These are phyloP conservation scores for Melanogaster broomeanus DNA, from an alignment of 768 basidiomycete genomes.

Conservation along the genomic window DNA sequence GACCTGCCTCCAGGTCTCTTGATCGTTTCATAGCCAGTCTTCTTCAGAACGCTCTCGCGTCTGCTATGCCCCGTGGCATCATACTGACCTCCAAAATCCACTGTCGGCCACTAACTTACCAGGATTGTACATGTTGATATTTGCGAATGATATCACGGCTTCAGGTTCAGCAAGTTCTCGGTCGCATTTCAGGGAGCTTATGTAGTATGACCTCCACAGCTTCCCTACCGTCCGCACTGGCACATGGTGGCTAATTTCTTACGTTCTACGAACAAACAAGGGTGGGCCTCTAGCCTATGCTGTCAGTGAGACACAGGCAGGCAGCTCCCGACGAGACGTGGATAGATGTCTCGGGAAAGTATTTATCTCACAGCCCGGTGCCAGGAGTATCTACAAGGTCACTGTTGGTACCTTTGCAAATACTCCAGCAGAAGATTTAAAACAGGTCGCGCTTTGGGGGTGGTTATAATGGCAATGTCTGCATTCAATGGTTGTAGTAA, in stretches of 20 bases:
- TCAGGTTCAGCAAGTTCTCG: not conserved
- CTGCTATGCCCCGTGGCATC: too few species aligned
- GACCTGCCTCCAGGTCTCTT: too few species aligned
- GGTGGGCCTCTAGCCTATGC: conserved; percentile 6
- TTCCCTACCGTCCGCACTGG: conserved; percentile 7
- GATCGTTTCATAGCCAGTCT: too few species aligned
- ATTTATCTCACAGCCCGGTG: too few species aligned
- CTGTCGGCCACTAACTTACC: too few species aligned
- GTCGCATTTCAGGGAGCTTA: not conserved
- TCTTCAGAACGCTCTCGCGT: too few species aligned
- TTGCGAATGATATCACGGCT: not conserved
- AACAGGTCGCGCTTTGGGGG: not conserved
- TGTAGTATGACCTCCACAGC: not conserved
- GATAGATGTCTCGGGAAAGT: not conserved
- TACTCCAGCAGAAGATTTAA: conserved; percentile 2
- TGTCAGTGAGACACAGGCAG: conserved; percentile 8
- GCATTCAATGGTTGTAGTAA: conserved; percentile 4
- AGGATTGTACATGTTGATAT: too few species aligned
- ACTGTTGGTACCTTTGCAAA: not conserved
- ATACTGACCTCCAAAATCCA: too few species aligned
- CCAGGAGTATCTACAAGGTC: not conserved
- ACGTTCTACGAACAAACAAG: not conserved
- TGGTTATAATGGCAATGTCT: not conserved
- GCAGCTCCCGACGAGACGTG: not conserved
- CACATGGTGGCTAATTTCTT: conserved; percentile 7